Base-by-base conservation (phyloP, 2,329 filamentous ascomycete species). In the Aurifilum marmelostoma region DNA sequence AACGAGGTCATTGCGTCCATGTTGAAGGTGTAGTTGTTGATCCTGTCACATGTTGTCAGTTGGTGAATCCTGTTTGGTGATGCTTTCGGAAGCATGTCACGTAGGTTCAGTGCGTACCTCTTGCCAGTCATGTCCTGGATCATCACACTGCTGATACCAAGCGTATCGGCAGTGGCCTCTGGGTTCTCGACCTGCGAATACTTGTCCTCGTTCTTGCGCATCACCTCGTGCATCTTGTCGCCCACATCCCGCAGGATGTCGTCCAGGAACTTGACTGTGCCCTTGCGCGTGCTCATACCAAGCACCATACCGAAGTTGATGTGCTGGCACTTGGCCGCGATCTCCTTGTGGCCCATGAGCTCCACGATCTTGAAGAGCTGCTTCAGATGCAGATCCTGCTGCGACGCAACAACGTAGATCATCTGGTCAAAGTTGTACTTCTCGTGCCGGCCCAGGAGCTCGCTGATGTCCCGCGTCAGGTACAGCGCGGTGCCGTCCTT, bases 81-180 rank as follows among this genome's bases (percentile, higher is more conserved):
- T n/a, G n/a, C n/a, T n/a, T 24, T 16, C 32, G 16, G 12, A 3
- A 6, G 16, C 24, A 24, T 24, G 50, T 27, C 27, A n/a, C 58
- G 16, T 1, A 16, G 18, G 41, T 7, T n/a, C n/a, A n/a, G 18
- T 47, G 76, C 86, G 73, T 80, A 91, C 90, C 92, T 88, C 88
- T 97, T 98, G 79, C 95, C 96, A 73, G 88, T 92, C 93, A 98
- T 97, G 77, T 98, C 96, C 81, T 98, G 95, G 27, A 97, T 93
- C 94, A 98, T 98, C 77, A 98, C 95, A 77, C 92, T 91, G 73
- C 92, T 94, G 77, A 98, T 97, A 72, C 95, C 96, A 3, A 98
- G 87, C 14, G 88, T 93, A 81, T 98, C 96, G 71, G 96, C 94
- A 12, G 90, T 92, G 67, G 88, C 87, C 67, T 89, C 89, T 0